Percentiles rank a stretch among this genome's conserved stretches.
Evolutionary conservation across 2,329 filamentous ascomycete genomes (phyloP).

Genomic region (Hypoxylon sp.): DNA sequence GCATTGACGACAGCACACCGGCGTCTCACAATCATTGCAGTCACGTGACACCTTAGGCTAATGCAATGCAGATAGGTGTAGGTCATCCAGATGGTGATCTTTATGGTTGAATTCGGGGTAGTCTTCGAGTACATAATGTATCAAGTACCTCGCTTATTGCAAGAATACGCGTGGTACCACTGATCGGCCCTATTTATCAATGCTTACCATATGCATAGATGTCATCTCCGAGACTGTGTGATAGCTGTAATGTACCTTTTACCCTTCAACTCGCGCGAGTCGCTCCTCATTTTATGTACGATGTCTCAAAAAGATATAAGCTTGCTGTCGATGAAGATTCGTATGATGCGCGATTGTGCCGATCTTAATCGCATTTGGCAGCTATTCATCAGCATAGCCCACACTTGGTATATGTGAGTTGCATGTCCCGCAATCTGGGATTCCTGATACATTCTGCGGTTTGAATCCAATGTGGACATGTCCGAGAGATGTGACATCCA

Average conservation of each 20-base stretch:
- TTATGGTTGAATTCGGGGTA: constrained; percentile 34
- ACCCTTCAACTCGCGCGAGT: constrained; percentile 11
- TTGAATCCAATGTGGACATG: constrained; percentile 30
- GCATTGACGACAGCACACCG: constrained; percentile 17
- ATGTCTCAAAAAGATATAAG: constrained; percentile 46
- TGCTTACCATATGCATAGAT: constrained; percentile 44
- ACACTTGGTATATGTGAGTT: constrained; percentile 27
- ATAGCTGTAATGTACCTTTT: constrained; percentile 33
- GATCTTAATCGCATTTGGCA: constrained; percentile 41
- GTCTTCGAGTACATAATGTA: constrained; percentile 13
- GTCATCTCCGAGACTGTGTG: constrained; percentile 47
- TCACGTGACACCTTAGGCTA: constrained; percentile 25
- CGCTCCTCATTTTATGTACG: constrained; percentile 33
- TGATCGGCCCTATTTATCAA: constrained; percentile 48
- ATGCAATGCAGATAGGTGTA: constrained; percentile 23
- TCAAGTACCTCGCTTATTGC: constrained; percentile 22
- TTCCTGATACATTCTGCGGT: constrained; percentile 25
- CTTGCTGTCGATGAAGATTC: constrained; percentile 43
- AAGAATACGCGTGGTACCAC: constrained; percentile 30
- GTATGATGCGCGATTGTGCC: constrained; percentile 39
- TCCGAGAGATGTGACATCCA: constrained; percentile 36
- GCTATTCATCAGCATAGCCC: constrained; percentile 26
- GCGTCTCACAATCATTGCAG: background rate
- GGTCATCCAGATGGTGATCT: constrained; percentile 21
- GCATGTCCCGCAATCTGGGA: constrained; percentile 23